Percentiles rank a stretch among this genome's conserved stretches.
Evolutionary conservation across 129 eudicot species (phyloP).

Genomic region (Ambrosia trifida): DNA sequence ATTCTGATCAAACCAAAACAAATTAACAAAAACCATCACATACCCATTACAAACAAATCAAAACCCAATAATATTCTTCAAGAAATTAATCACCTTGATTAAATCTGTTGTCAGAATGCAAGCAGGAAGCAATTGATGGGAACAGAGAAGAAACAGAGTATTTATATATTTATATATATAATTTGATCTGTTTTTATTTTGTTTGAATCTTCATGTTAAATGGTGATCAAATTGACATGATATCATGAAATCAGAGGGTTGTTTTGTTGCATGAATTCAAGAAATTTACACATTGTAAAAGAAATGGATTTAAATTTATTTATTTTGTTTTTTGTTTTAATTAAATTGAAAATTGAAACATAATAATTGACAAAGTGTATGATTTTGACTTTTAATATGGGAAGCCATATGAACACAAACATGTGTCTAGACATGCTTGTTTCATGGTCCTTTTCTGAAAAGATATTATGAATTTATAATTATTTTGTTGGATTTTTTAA

Average conservation of each 20-base stretch:
- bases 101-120: slow-evolving; percentile 25
- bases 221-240: slow-evolving; percentile 37
- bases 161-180: not conserved
- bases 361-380: slow-evolving; percentile 1
- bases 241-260: slow-evolving; percentile 28
- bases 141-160: slow-evolving; percentile 20
- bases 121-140: slow-evolving; percentile 16
- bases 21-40: slow-evolving; percentile 21
- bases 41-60: slow-evolving; percentile 20
- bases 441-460: not conserved
- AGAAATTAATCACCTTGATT: slow-evolving; percentile 34
- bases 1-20: not conserved
- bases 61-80: slow-evolving; percentile 19
- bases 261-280: slow-evolving; percentile 28
- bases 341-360: not conserved
- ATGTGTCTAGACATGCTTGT: not conserved
- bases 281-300: not conserved
- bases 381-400: not conserved
- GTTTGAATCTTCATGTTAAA: slow-evolving; percentile 34
- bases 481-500: not conserved
- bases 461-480: not conserved
- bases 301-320: not conserved
- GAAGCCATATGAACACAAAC: not conserved
- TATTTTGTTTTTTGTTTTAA: not conserved
- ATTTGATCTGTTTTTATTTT: slow-evolving; percentile 29